Evolutionary conservation across 1,284 basidiomycete species (phyloP), one percentile per base, ranked within the genome.

Genomic region (Neolentinus lepideus): DNA sequence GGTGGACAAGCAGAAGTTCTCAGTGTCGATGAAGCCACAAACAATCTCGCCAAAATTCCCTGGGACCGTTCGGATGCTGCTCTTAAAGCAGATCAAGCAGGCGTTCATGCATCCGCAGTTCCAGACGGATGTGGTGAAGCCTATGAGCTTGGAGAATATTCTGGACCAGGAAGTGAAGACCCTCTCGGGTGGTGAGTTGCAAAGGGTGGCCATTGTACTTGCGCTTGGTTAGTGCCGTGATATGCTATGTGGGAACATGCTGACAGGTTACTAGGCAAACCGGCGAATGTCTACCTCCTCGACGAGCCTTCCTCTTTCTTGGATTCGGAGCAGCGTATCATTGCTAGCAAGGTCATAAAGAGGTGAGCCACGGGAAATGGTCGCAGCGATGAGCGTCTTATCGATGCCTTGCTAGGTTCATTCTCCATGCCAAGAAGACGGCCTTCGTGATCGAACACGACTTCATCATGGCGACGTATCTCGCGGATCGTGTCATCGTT

Each of bases 371-470:
- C 25, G 26, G n/a, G 12, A 47, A 46, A 14, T 47, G 26, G 21
- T 53, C 24, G 54, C 22, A 45, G 11, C 27, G 25, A 33, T 16
- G 25, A 22, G 46, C 22, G 16, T 54, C 52, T 59, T 25, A 35
- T 51, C 47, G 56, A n/a, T n/a, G 59, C 36, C 59, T 57, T 12
- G 55, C 1, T 58, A 88, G 86, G 57, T 97, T 95, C 71, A 90
- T 98, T 66, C 84, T 98, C 50, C 88, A 94, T 63, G 83, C 92
- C 14, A 96, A 97, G 79, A 94, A 95, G 75, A 97, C 94, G 0
- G 95, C 95, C 0, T 97, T 98, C 70, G 81, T 98, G 64, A 96
- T 97, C 66, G 94, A 97, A 79, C 94, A 97, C 83, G 94, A 98
- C 76, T 97, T 97, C 72, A 93, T 94, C 75, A 92, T 93, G 89